Conservation (phyloP, 73 alveolate species). For the Paramecium bursaria region DNA sequence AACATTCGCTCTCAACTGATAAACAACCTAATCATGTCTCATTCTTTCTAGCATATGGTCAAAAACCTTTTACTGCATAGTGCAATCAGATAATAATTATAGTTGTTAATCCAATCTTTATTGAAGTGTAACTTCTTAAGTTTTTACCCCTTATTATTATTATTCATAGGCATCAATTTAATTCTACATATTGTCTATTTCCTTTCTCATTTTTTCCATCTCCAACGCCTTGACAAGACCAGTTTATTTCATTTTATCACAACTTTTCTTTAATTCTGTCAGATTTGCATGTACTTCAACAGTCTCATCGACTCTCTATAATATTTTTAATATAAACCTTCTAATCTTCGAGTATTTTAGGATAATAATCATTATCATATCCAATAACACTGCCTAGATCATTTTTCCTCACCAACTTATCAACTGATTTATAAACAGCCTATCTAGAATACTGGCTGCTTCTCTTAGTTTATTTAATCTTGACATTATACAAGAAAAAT, state of each 20-base stretch:
- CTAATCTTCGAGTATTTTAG: constrained; percentile 44
- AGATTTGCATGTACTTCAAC: constrained; percentile 54
- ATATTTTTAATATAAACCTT: neutral
- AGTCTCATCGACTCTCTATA: constrained; percentile 34
- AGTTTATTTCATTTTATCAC: constrained; percentile 17
- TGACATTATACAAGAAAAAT: too few species aligned
- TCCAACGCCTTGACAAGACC: constrained; percentile 2
- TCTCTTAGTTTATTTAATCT: neutral
- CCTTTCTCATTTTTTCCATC: constrained; percentile 51
- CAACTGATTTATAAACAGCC: constrained; percentile 16
- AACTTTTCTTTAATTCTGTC: constrained; percentile 50
- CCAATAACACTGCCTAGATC: constrained; percentile 6
- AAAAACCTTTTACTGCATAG: constrained; percentile 11
- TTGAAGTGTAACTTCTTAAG: neutral
- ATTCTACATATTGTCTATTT: constrained; percentile 1
- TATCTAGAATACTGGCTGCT: neutral
- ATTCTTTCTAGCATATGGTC: constrained; percentile 68
- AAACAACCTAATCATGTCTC: constrained; percentile 38
- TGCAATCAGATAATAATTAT: neutral
- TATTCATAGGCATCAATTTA: neutral
- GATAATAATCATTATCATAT: constrained; percentile 49
- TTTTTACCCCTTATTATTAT: neutral
- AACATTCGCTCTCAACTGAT: constrained; percentile 57
- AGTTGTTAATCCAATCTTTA: neutral
- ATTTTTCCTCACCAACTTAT: neutral